A percentile compares a stretch with the other conserved stretches of the same genome.
These are phyloP conservation scores for Erodium texanum DNA, from an alignment of 441 rosid genomes.

Conservation along the genomic window DNA sequence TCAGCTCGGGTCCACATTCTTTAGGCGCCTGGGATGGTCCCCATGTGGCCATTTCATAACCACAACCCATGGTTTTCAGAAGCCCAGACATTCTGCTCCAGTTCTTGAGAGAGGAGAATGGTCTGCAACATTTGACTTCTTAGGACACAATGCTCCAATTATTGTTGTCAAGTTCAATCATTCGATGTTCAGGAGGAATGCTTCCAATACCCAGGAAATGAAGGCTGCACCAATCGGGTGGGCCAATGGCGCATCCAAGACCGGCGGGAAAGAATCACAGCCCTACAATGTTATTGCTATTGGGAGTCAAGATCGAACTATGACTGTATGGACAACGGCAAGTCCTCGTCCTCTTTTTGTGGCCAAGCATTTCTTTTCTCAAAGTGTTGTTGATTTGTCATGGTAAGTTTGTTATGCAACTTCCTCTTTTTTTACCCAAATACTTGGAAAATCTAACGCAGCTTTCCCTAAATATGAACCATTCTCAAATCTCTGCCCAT, in stretches of 20 bases:
- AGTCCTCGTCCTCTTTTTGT: slow-evolving; percentile 94
- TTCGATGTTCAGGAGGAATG: slow-evolving; percentile 72
- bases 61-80: slow-evolving; percentile 96
- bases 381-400: slow-evolving; percentile 94
- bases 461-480: too few relatives aligned
- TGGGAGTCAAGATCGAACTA: slow-evolving; percentile 97
- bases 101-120: slow-evolving; percentile 96
- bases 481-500: too few relatives aligned
- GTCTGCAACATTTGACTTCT: slow-evolving; percentile 93
- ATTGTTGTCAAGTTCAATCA: slow-evolving; percentile 90
- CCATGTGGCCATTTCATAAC: slow-evolving; percentile 98
- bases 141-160: slow-evolving; percentile 94
- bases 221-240: slow-evolving; percentile 59
- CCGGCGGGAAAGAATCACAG: slow-evolving; percentile 69
- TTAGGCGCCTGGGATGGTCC: slow-evolving; percentile 98
- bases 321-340: slow-evolving; percentile 98
- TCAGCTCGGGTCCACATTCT: slow-evolving; percentile 96
- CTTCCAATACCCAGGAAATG: slow-evolving; percentile 42
- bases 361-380: slow-evolving; percentile 91
- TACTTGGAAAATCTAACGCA: too few relatives aligned
- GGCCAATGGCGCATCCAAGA: slow-evolving; percentile 77
- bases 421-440: too few relatives aligned
- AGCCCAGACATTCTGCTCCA: slow-evolving; percentile 98
- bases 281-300: slow-evolving; percentile 91
- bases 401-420: slow-evolving; percentile 43